phyloP scores from a whole-genome alignment of 2,329 filamentous ascomycete genomes.

The Trichoderma semiorbis region DNA sequence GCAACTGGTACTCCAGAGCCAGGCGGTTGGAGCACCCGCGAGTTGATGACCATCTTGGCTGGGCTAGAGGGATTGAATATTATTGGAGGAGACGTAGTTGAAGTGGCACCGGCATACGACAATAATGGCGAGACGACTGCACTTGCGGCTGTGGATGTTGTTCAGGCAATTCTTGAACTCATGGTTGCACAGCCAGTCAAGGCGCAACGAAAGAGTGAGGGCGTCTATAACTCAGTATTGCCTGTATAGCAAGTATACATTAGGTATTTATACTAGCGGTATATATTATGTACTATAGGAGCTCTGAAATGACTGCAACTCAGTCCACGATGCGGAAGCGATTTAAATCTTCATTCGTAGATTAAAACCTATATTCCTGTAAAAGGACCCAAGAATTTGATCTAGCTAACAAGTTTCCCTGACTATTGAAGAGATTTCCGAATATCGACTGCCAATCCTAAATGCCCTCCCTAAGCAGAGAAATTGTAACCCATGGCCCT shows the following conservation, averaged over 20 bases:
- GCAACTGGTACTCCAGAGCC: slow-evolving; percentile 81
- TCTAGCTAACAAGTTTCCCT: neutral
- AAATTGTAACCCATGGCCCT: neutral
- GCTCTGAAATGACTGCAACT: neutral
- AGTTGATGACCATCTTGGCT: slow-evolving; percentile 73
- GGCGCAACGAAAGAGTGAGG: neutral
- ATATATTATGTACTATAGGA: neutral
- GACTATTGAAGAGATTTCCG: neutral
- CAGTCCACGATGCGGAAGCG: neutral
- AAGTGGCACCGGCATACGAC: slow-evolving; percentile 81
- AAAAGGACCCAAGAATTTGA: neutral
- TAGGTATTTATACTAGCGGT: neutral
- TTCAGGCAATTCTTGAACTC: slow-evolving; percentile 28
- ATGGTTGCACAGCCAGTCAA: slow-evolving; percentile 23
- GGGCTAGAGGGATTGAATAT: slow-evolving; percentile 76
- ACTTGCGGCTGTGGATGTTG: slow-evolving; percentile 74
- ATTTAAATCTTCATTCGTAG: neutral
- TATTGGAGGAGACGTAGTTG: slow-evolving; percentile 80
- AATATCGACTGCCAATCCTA: neutral
- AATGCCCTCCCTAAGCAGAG: neutral
- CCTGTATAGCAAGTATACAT: neutral
- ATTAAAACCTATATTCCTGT: neutral
- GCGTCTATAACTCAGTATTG: neutral
- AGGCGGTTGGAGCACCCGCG: slow-evolving; percentile 80
- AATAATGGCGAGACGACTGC: slow-evolving; percentile 72